Percentiles rank a stretch among this genome's conserved stretches.
These are phyloP conservation scores for Ustilago cynodontis DNA, from an alignment of 1,284 basidiomycete genomes.

Conservation along the genomic window DNA sequence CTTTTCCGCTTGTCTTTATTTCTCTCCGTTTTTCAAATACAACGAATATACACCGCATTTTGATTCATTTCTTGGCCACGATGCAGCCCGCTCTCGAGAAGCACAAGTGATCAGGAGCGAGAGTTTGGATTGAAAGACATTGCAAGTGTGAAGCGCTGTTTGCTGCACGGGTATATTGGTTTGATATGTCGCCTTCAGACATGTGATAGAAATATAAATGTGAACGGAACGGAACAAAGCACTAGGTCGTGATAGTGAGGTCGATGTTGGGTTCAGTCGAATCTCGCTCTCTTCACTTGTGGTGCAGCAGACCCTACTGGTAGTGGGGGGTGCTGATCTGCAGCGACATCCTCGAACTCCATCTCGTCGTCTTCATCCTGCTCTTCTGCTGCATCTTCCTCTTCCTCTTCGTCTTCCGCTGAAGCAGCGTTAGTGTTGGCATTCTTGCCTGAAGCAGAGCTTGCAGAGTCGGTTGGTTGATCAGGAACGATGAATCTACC, in stretches of 20 bases:
- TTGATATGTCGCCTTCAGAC: not conserved
- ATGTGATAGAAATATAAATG: constrained; percentile 14
- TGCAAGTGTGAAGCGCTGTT: not conserved
- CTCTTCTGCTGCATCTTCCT: constrained; percentile 8
- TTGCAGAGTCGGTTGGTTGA: constrained; percentile 1
- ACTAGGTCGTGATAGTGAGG: not conserved
- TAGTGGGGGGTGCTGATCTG: not conserved
- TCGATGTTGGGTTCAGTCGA: constrained; percentile 9
- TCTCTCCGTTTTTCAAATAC: constrained; percentile 17
- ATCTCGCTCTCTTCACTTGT: constrained; percentile 26
- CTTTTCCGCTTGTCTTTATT: constrained; percentile 5
- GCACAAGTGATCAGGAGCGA: too few species aligned
- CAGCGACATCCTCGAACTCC: constrained; percentile 18
- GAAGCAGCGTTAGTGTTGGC: constrained; percentile 1
- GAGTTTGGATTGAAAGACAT: not conserved
- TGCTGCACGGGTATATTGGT: constrained; percentile 25
- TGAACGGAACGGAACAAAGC: not conserved
- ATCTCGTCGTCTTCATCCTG: constrained; percentile 19
- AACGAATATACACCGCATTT: constrained; percentile 47
- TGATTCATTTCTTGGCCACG: constrained; percentile 4
- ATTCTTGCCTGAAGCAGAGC: not conserved
- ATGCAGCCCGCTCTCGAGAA: not conserved
- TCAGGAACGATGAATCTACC: constrained; percentile 56
- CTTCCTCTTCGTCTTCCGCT: constrained; percentile 12
- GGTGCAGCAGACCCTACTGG: not conserved